Evolutionary conservation across 139 green algal species (phyloP).

Genomic region (Raphidocelis subcapitata): DNA sequence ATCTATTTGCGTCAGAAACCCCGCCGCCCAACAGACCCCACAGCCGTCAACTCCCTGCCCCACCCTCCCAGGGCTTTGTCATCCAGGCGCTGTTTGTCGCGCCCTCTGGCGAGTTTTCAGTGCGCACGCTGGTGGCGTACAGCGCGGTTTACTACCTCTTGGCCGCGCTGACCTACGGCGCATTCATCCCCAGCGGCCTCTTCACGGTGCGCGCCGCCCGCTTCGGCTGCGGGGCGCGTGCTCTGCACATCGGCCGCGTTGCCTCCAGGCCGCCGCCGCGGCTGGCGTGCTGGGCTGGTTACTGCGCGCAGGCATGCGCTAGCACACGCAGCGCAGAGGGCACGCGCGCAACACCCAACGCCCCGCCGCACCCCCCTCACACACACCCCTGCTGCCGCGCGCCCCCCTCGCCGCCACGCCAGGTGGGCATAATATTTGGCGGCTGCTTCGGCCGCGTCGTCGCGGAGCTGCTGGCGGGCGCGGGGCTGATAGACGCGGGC

Average conservation of each 20-base stretch:
- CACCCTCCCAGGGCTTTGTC: slow-evolving; percentile 40
- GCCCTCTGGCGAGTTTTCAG: slow-evolving; percentile 43
- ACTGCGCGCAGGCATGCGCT: too few relatives aligned
- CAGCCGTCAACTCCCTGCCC: not conserved
- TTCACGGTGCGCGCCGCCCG: slow-evolving; percentile 63
- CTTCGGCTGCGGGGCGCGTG: too few relatives aligned
- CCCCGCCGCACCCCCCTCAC: too few relatives aligned
- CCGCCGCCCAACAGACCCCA: too few relatives aligned
- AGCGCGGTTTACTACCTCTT: slow-evolving; percentile 49
- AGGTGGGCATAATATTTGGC: slow-evolving; percentile 52
- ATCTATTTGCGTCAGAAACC: too few relatives aligned
- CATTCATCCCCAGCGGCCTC: slow-evolving; percentile 57
- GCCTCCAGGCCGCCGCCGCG: too few relatives aligned
- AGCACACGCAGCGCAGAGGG: too few relatives aligned
- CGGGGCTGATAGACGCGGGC: slow-evolving; percentile 26
- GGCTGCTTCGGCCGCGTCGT: slow-evolving; percentile 49
- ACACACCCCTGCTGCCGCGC: too few relatives aligned
- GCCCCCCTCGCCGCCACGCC: too few relatives aligned
- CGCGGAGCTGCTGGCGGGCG: slow-evolving; percentile 41
- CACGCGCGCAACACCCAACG: too few relatives aligned
- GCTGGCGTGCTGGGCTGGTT: too few relatives aligned
- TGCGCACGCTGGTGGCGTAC: slow-evolving; percentile 43
- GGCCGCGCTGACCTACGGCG: slow-evolving; percentile 56
- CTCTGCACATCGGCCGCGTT: too few relatives aligned
- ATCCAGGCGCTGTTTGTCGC: slow-evolving; percentile 47